A percentile compares a stretch with the other conserved stretches of the same genome.
These are phyloP conservation scores for Pleurotus sapidus DNA, from an alignment of 768 basidiomycete species.

Conservation along the genomic window DNA sequence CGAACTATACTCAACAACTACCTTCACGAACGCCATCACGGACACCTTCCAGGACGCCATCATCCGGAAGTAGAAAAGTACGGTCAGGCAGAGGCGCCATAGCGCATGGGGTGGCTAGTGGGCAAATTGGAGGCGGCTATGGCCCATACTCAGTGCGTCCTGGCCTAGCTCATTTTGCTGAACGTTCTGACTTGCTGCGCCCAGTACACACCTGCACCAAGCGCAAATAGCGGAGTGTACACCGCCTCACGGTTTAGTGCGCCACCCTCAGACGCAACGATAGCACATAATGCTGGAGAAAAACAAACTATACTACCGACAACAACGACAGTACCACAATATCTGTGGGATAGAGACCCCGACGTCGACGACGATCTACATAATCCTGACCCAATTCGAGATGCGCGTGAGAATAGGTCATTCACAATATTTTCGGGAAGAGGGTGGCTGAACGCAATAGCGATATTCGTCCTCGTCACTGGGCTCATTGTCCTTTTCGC, in stretches of 20 bases:
- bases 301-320: slow-evolving; percentile 21
- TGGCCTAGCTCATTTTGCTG: slow-evolving; percentile 1
- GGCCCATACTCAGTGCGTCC: slow-evolving; percentile 81
- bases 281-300: slow-evolving; percentile 20
- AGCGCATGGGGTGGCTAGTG: slow-evolving; percentile 77
- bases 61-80: slow-evolving; percentile 19
- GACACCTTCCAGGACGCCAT: slow-evolving; percentile 20
- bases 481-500: slow-evolving; percentile 80
- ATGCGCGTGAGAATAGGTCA: slow-evolving; percentile 52
- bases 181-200: slow-evolving; percentile 13
- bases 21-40: slow-evolving; percentile 19
- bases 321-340: slow-evolving; percentile 65
- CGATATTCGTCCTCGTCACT: slow-evolving; percentile 63
- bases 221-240: slow-evolving; percentile 43
- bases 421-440: slow-evolving; percentile 77
- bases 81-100: slow-evolving; percentile 51
- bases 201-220: slow-evolving; percentile 57
- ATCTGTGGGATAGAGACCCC: slow-evolving; percentile 77
- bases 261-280: slow-evolving; percentile 38
- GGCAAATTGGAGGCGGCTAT: slow-evolving; percentile 75
- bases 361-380: slow-evolving; percentile 91
- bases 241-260: slow-evolving; percentile 54
- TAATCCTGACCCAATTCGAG: slow-evolving; percentile 78
- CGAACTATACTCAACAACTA: slow-evolving; percentile 24
- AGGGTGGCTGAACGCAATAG: slow-evolving; percentile 80